phyloP scores from a whole-genome alignment of 768 basidiomycete species.

The Pisolithus marmoratus region DNA sequence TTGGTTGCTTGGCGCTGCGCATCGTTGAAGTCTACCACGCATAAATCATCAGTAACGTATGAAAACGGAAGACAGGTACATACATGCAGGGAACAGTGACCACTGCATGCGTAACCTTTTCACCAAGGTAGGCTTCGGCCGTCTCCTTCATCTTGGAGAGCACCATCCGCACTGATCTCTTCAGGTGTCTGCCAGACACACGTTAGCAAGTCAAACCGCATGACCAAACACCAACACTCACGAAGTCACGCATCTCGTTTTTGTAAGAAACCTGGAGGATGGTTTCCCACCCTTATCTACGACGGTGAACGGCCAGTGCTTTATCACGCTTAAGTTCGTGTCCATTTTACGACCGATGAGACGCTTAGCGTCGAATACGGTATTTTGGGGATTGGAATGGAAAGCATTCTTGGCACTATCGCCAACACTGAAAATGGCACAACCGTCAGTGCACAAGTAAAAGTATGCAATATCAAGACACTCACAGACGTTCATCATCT shows the following conservation, averaged over 20 bases:
- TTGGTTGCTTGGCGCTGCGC: slow-evolving; percentile 99
- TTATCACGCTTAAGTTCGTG: slow-evolving; percentile 74
- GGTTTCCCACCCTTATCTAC: slow-evolving; percentile 79
- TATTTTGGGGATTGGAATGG: slow-evolving; percentile 87
- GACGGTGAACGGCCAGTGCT: slow-evolving; percentile 89
- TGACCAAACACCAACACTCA: slow-evolving; percentile 35
- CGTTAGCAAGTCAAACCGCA: not conserved
- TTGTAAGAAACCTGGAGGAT: slow-evolving; percentile 69
- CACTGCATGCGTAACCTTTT: slow-evolving; percentile 94
- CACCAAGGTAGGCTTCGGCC: slow-evolving; percentile 94
- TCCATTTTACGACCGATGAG: slow-evolving; percentile 84
- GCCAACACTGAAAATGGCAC: slow-evolving; percentile 52
- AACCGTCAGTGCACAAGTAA: not conserved
- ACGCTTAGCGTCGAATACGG: slow-evolving; percentile 95
- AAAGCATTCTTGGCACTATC: slow-evolving; percentile 96
- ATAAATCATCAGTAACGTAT: not conserved
- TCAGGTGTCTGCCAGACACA: slow-evolving; percentile 66
- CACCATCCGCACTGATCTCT: slow-evolving; percentile 94
- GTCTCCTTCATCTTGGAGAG: slow-evolving; percentile 99
- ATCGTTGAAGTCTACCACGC: slow-evolving; percentile 85
- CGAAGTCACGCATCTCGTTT: slow-evolving; percentile 76
- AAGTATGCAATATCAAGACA: not conserved
- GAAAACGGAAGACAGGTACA: slow-evolving; percentile 21
- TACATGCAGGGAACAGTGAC: slow-evolving; percentile 94
- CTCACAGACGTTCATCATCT: slow-evolving; percentile 67